Percentiles rank a stretch among this genome's conserved stretches.
These are phyloP conservation scores for Striga hermonthica DNA, from an alignment of 305 asterid genomes.

Conservation along the genomic window DNA sequence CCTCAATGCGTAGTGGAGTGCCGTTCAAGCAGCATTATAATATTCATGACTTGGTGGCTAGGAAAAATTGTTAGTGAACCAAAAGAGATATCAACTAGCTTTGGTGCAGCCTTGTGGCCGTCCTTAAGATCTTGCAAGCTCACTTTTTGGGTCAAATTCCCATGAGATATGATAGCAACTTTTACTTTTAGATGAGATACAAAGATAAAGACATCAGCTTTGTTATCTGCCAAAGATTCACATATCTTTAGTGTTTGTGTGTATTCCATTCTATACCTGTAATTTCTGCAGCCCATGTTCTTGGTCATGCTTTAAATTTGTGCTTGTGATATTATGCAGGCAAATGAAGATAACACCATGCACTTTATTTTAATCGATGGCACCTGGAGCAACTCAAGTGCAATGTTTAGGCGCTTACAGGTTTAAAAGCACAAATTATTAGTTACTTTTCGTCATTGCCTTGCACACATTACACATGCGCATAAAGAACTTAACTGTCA, in stretches of 20 bases:
- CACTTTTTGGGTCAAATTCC: background rate
- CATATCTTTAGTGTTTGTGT: background rate
- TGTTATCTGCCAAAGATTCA: background rate
- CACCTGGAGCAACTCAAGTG: slow-evolving; percentile 93
- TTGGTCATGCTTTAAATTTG: slow-evolving; percentile 21
- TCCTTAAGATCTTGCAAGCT: background rate
- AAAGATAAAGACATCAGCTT: background rate
- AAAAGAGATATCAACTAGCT: background rate
- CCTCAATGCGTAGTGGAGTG: too few relatives aligned
- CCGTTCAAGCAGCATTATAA: too few relatives aligned
- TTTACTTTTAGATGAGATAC: background rate
- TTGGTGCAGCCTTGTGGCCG: background rate
- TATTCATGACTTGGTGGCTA: background rate
- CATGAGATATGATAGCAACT: background rate
- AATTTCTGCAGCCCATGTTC: slow-evolving; percentile 11
- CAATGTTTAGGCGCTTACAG: slow-evolving; percentile 94
- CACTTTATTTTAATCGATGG: slow-evolving; percentile 87
- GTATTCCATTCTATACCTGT: slow-evolving; percentile 1
- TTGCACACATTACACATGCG: background rate
- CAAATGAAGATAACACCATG: slow-evolving; percentile 37
- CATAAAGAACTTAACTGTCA: background rate
- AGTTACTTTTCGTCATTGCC: background rate
- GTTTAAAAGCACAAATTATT: slow-evolving; percentile 34
- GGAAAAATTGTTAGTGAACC: background rate
- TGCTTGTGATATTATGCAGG: slow-evolving; percentile 38